A percentile compares a stretch with the other conserved stretches of the same genome.
phyloP scores from a whole-genome alignment of 2,329 filamentous ascomycete genomes.

The Aspergillus sojae region DNA sequence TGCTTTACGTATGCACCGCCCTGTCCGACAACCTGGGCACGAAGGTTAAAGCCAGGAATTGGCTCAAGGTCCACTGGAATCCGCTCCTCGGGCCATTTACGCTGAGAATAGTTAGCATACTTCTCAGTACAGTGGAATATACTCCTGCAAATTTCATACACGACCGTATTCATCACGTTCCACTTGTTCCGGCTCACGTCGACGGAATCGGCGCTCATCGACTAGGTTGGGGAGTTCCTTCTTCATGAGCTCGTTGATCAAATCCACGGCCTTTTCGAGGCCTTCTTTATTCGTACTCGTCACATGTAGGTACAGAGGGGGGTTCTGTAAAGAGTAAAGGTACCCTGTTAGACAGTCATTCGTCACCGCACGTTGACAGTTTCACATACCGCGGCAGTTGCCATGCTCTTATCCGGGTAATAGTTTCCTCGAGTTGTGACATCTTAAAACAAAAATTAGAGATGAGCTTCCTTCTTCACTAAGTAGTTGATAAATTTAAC shows the following conservation, averaged over 20 bases:
- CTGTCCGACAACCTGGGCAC: slow-evolving; percentile 92
- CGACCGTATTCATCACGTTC: slow-evolving; percentile 90
- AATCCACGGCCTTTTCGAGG: slow-evolving; percentile 82
- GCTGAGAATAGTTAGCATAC: slow-evolving; percentile 54
- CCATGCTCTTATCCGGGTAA: slow-evolving; percentile 97
- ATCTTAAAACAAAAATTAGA: slow-evolving; percentile 71
- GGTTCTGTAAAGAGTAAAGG: slow-evolving; percentile 62
- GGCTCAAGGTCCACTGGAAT: slow-evolving; percentile 90
- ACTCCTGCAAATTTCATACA: slow-evolving; percentile 51
- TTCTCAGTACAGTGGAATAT: neutral
- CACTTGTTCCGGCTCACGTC: slow-evolving; percentile 75
- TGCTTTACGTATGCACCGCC: slow-evolving; percentile 97
- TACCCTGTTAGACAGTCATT: neutral
- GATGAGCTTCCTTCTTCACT: slow-evolving; percentile 63
- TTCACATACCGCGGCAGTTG: slow-evolving; percentile 78
- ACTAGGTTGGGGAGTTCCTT: slow-evolving; percentile 94
- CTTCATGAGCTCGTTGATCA: slow-evolving; percentile 94
- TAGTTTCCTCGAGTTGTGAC: slow-evolving; percentile 97
- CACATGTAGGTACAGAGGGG: slow-evolving; percentile 90
- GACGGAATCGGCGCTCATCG: slow-evolving; percentile 88
- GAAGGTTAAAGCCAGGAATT: slow-evolving; percentile 90
- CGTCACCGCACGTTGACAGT: too few relatives aligned
- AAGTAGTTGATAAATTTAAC: slow-evolving; percentile 49
- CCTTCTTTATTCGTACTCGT: slow-evolving; percentile 90
- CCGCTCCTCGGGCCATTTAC: slow-evolving; percentile 98